Evolutionary conservation across 2,329 filamentous ascomycete species (phyloP).

Genomic region (Trichoderma hamatum): DNA sequence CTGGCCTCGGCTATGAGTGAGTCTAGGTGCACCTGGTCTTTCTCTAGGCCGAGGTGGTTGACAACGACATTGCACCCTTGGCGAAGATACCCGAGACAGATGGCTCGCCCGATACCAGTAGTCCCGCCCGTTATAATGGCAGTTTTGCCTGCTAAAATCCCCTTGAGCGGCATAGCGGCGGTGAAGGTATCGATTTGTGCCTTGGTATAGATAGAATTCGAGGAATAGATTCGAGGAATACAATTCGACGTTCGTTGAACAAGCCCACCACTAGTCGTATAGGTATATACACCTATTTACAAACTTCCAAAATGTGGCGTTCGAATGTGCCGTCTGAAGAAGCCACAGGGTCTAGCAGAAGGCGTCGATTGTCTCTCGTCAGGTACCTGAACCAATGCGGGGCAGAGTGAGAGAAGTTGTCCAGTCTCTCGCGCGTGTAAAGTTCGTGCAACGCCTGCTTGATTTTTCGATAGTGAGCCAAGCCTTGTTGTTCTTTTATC

Average conservation of each 20-base stretch:
- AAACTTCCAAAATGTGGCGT: not conserved
- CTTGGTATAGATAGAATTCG: not conserved
- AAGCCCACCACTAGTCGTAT: not conserved
- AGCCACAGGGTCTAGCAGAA: not conserved
- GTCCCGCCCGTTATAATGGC: slow-evolving; percentile 86
- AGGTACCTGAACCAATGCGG: not conserved
- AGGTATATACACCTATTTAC: not conserved
- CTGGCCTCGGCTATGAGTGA: slow-evolving; percentile 57
- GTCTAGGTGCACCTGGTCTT: slow-evolving; percentile 55
- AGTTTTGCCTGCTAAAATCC: slow-evolving; percentile 71
- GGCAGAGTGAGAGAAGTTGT: not conserved
- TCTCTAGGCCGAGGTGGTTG: slow-evolving; percentile 70
- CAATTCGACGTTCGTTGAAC: not conserved
- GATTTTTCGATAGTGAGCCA: not conserved
- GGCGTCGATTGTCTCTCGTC: not conserved
- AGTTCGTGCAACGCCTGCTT: not conserved
- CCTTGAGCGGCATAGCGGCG: slow-evolving; percentile 47
- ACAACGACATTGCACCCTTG: slow-evolving; percentile 80
- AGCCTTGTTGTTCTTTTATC: not conserved
- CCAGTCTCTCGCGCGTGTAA: not conserved
- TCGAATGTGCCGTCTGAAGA: not conserved
- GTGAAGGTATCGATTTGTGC: not conserved
- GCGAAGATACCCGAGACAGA: slow-evolving; percentile 74
- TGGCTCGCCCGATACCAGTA: slow-evolving; percentile 85
- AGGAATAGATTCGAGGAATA: not conserved